Evolutionary conservation across 192 early-diverging fungal species (phyloP), one percentile per base, ranked within the genome.

Genomic region (Rhizophagus clarus): DNA sequence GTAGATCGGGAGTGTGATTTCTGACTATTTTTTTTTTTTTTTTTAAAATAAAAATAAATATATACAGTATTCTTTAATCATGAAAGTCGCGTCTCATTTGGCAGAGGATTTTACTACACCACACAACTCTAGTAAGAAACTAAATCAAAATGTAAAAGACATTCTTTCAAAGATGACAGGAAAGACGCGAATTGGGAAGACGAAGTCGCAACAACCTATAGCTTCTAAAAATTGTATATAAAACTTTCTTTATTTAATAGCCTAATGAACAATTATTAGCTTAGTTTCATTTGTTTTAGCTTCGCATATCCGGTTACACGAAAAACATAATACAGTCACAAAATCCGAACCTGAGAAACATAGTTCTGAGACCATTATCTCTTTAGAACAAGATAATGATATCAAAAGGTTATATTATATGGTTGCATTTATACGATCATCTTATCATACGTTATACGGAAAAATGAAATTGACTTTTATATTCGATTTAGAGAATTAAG

Each of bases 311-410:
- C 14, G 10, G 2, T 24, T 45, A 71, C 8, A 37, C 4, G 29
- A 15, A 28, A 42, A 71, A n/a, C 37, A 47, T 45, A n/a, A 22
- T 45, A 37, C 4, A 3, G 10, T 24, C 1, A 71, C 37, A 22
- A 71, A 71, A n/a, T 4, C 34, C 47, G 40, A 66, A 32, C 10
- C 12, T 29, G n/a, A 37, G 6, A 22, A 22, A 10, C n/a, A 31
- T 40, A 26, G 15, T n/a, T 42, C 42, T 14, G 22, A 45, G 9
- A 2, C 69, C 29, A 31, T 20, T 31, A 40, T 70, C 42, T 71
- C 69, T 71, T 24, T n/a, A 26, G 40, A 71, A 42, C 69, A 71
- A 45, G 70, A 37, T 11, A 67, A 67, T 28, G 12, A 14, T 67
- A 0, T 4, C 8, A 22, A 67, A 26, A 20, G 22, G 31, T 32